Conservation (phyloP, 1,284 basidiomycete genomes). For the Albatrellus sp. region DNA sequence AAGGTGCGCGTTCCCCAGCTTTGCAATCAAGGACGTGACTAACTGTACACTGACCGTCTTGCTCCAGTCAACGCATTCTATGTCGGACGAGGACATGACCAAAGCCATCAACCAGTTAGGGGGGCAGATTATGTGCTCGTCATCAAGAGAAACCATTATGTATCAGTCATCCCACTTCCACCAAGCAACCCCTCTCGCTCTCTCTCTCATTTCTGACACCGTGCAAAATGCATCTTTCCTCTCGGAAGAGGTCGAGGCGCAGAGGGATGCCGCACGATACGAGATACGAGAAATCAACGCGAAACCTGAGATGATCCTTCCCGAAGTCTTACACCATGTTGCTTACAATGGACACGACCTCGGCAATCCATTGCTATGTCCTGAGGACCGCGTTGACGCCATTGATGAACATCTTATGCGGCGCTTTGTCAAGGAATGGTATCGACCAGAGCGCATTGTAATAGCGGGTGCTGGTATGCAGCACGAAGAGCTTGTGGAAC, state of each 20-base stretch:
- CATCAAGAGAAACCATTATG: constrained; percentile 92
- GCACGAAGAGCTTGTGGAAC: constrained; percentile 80
- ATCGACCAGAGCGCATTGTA: constrained; percentile 87
- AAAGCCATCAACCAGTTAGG: constrained; percentile 77
- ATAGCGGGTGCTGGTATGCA: constrained; percentile 88
- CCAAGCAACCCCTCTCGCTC: constrained; percentile 67
- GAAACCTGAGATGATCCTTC: constrained; percentile 94
- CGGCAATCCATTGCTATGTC: constrained; percentile 85
- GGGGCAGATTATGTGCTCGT: constrained; percentile 87
- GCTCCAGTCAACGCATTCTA: constrained; percentile 43
- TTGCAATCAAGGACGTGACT: constrained; percentile 1
- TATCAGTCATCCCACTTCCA: constrained; percentile 96
- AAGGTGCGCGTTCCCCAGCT: constrained; percentile 46
- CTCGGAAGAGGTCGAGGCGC: constrained; percentile 71
- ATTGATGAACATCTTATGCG: constrained; percentile 61
- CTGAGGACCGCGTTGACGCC: constrained; percentile 67
- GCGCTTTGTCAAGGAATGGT: constrained; percentile 74
- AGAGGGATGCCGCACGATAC: constrained; percentile 84
- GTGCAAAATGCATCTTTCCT: constrained; percentile 72
- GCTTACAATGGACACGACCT: constrained; percentile 75
- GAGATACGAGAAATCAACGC: constrained; percentile 82
- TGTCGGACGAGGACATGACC: constrained; percentile 69
- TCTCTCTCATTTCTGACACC: constrained; percentile 88
- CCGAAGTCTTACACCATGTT: constrained; percentile 81
- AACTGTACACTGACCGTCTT: not conserved